These are phyloP conservation scores for Nitzschia sp. DNA, from an alignment of 108 stramenopile genomes.

Conservation along the genomic window DNA sequence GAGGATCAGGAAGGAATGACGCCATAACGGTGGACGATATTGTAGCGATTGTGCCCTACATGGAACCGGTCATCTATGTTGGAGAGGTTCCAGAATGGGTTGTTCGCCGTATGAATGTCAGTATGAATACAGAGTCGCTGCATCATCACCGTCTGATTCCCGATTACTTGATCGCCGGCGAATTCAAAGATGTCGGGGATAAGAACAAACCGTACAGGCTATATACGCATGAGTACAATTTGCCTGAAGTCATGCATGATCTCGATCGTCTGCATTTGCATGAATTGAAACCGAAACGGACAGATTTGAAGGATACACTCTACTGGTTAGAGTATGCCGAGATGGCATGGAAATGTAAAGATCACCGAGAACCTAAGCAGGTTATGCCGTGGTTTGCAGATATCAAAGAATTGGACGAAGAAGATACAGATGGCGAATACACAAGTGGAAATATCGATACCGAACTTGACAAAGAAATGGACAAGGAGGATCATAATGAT, in stretches of 20 bases:
- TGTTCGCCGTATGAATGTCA: constrained; percentile 29
- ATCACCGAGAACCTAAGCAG: constrained; percentile 2
- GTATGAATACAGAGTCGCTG: constrained; percentile 15
- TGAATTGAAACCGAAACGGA: constrained; percentile 1
- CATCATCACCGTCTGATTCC: constrained; percentile 18
- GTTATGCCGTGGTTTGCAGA: constrained; percentile 27
- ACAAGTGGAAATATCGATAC: constrained; percentile 15
- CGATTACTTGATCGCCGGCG: constrained; percentile 26
- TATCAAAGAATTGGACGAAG: constrained; percentile 27
- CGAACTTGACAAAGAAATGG: constrained; percentile 14
- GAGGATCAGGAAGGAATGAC: constrained; percentile 28
- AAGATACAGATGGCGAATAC: constrained; percentile 1
- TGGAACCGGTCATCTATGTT: constrained; percentile 50
- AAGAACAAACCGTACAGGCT: constrained; percentile 19
- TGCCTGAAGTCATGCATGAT: constrained; percentile 26
- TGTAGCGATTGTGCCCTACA: constrained; percentile 51
- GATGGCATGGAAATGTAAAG: constrained; percentile 17
- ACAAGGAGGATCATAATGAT: neutral
- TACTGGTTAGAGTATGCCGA: constrained; percentile 38
- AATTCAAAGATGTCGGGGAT: constrained; percentile 12
- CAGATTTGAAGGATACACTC: constrained; percentile 14
- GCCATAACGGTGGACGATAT: constrained; percentile 62
- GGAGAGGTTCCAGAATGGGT: constrained; percentile 35
- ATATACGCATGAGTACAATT: constrained; percentile 29
- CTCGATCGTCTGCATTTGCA: constrained; percentile 15